Base-by-base conservation (phyloP, 352 stramenopile genomes). In the Phytopythium chamaehyphon region DNA sequence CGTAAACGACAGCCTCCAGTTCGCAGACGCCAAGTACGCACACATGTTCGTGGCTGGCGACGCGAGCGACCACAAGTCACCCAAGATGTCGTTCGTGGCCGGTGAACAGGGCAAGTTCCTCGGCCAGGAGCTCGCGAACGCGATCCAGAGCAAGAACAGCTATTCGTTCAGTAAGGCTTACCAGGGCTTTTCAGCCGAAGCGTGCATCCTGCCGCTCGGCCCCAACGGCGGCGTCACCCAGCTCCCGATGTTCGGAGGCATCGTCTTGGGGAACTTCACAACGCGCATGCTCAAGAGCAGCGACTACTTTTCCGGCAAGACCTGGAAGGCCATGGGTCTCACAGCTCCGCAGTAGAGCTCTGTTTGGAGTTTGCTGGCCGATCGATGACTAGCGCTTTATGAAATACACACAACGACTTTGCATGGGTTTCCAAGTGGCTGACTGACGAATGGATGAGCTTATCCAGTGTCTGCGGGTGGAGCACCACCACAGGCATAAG, bases 41-140 rank as follows among this genome's bases (percentile, higher is more conserved):
- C 55, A 88, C 43, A 61, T 88, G 37, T 86, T 86, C 36, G 74
- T 64, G 5, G 9, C 87, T 8, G 74, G 74, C 22, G 74, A 90
- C 37, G 60, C 70, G 31, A 84, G 66, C 61, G 70, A 75, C 54
- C 72, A 87, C 31, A 24, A 54, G 1, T 64, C 62, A 6, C 65
- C 67, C 0, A 90, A 88, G 49, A 60, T 78, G 55, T 64, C 52
- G 6, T 69, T 71, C 38, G 65, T 65, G 15, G 73, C 71, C 23
- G 56, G 52, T 7, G 49, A 75, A 16, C 76, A 87, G 24, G 76
- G 66, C 7, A 75, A 73, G 21, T 65, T 57, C 45, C 33, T 86
- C 5, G 73, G 59, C 19, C 37, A 54, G 6, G 58, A 81, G 40
- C 50, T 86, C 23, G 58, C 53, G 1, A 53, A 56, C 15, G 50